Conservation (phyloP, 768 basidiomycete species). For the Gloeophyllum trabeum region DNA sequence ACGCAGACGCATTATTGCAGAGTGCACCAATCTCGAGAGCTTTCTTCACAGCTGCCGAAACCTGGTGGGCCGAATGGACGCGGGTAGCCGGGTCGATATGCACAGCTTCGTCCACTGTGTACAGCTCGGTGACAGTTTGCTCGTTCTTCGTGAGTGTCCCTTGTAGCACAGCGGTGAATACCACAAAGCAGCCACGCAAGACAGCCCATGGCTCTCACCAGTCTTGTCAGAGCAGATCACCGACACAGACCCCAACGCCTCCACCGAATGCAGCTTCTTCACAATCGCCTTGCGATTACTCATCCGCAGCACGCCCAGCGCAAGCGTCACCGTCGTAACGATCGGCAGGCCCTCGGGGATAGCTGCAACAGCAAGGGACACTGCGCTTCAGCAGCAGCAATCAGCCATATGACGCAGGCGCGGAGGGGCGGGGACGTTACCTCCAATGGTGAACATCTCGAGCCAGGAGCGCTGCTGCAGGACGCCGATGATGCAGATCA, state of each 20-base stretch:
- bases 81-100: constrained; percentile 46
- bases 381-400: constrained; percentile 27
- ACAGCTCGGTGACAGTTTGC: constrained; percentile 85
- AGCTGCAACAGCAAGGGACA: constrained; percentile 95
- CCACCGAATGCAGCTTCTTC: constrained; percentile 92
- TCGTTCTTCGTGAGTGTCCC: constrained; percentile 94
- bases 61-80: constrained; percentile 19
- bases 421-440: constrained; percentile 29
- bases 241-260: constrained; percentile 88
- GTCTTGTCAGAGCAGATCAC: constrained; percentile 98
- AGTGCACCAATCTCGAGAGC: constrained; percentile 75
- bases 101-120: constrained; percentile 75
- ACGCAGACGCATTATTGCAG: constrained; percentile 77
- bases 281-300: constrained; percentile 92
- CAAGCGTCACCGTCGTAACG: constrained; percentile 94
- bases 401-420: background rate
- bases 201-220: constrained; percentile 29
- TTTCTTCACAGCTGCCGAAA: constrained; percentile 61
- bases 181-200: background rate
- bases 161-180: constrained; percentile 7
- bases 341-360: constrained; percentile 96
- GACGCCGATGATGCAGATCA: constrained; percentile 87
- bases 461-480: constrained; percentile 81
- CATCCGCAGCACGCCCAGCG: constrained; percentile 90
- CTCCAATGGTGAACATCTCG: constrained; percentile 99